Conservation (phyloP, 192 early-diverging fungal species). For the Entomortierella parvispora region DNA sequence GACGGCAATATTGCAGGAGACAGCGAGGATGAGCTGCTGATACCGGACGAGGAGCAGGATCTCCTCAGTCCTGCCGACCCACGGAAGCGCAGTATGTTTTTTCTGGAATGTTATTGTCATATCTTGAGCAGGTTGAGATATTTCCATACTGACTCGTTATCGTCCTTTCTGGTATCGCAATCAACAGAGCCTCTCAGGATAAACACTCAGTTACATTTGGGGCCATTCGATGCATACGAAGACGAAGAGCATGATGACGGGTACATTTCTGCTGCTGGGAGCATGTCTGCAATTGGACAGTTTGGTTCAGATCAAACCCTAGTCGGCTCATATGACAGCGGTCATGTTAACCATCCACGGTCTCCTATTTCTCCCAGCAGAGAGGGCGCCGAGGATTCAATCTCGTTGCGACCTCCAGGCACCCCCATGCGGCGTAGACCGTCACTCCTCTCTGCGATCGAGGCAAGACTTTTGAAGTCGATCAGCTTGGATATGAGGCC, state of each 20-base stretch:
- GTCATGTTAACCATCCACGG: constrained; percentile 33
- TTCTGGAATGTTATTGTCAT: not conserved
- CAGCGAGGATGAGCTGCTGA: not conserved
- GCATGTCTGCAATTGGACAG: constrained; percentile 28
- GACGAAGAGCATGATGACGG: constrained; percentile 50
- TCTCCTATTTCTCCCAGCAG: constrained; percentile 38
- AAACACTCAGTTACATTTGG: constrained; percentile 9
- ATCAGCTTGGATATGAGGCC: not conserved
- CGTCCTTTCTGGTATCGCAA: not conserved
- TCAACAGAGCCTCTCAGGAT: constrained; percentile 23
- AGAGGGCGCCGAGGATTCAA: constrained; percentile 44
- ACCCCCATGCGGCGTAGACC: constrained; percentile 41
- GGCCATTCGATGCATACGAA: constrained; percentile 44
- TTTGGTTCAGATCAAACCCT: constrained; percentile 28
- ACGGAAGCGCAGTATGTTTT: constrained; percentile 5
- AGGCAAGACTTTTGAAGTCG: constrained; percentile 39
- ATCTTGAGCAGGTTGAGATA: not conserved
- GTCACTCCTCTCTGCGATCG: constrained; percentile 64
- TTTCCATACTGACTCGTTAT: too few species aligned
- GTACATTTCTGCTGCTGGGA: constrained; percentile 35
- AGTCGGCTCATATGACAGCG: constrained; percentile 13
- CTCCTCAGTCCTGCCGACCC: not conserved
- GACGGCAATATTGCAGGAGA: constrained; percentile 10
- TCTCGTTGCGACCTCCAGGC: constrained; percentile 35
- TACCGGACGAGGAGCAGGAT: constrained; percentile 24